Conservation (phyloP, 768 basidiomycete species). For the Tephrocybe sp. region DNA sequence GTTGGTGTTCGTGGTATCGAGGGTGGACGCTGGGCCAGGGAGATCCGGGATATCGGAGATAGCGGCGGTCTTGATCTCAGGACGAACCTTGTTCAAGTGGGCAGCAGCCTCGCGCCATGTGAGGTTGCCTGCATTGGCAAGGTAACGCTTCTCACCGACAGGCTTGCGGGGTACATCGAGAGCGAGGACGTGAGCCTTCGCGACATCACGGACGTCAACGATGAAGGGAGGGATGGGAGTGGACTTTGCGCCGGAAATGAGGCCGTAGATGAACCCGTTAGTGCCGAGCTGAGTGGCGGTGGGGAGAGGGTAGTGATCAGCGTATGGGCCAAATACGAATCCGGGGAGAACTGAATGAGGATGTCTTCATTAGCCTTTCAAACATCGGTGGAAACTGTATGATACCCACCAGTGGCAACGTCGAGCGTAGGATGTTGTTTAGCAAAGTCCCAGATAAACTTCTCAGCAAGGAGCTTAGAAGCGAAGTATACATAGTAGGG, state of each 20-base stretch:
- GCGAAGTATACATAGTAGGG: constrained; percentile 36
- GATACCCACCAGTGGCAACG: constrained; percentile 34
- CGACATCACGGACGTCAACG: constrained; percentile 37
- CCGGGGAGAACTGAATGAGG: constrained; percentile 30
- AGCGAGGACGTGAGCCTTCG: constrained; percentile 31
- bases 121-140: constrained; percentile 25
- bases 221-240: constrained; percentile 26
- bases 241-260: constrained; percentile 25
- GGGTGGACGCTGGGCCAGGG: constrained; percentile 21
- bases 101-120: constrained; percentile 29
- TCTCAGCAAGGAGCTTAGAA: constrained; percentile 40
- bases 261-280: constrained; percentile 25
- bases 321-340: constrained; percentile 37
- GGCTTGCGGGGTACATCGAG: constrained; percentile 23
- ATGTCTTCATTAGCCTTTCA: neutral
- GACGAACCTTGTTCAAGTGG: constrained; percentile 23
- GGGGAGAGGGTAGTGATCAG: constrained; percentile 29
- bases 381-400: neutral
- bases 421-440: constrained; percentile 36
- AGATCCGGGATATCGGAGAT: constrained; percentile 15
- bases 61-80: constrained; percentile 18
- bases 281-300: constrained; percentile 24
- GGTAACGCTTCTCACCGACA: constrained; percentile 27
- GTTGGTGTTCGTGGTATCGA: constrained; percentile 25
- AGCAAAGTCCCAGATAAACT: constrained; percentile 40